Conservation (phyloP, 108 stramenopile genomes). For the Pinguiococcus pyrenoidosus region DNA sequence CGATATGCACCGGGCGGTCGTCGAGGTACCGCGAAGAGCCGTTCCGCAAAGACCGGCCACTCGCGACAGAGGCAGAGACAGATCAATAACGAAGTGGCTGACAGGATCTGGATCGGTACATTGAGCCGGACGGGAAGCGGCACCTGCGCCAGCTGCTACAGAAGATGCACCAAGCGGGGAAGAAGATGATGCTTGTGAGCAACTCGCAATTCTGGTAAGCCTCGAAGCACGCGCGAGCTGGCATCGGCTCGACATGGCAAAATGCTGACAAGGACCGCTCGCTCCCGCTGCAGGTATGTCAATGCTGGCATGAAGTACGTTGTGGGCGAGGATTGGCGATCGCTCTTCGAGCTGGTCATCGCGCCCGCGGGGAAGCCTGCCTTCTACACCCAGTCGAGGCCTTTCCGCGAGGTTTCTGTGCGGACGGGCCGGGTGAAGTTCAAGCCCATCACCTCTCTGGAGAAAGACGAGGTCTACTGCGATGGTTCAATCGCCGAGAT, state of each 20-base stretch:
- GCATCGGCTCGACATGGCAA: background rate
- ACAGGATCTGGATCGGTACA: constrained; percentile 63
- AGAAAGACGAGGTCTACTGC: constrained; percentile 26
- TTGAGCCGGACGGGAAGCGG: constrained; percentile 53
- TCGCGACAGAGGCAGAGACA: no score
- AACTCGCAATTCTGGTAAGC: constrained; percentile 85
- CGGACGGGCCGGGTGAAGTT: constrained; percentile 31
- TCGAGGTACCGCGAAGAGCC: constrained; percentile 17
- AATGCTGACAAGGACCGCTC: no score
- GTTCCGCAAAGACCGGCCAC: background rate
- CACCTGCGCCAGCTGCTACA: constrained; percentile 56
- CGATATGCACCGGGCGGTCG: constrained; percentile 75
- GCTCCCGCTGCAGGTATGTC: constrained; percentile 31
- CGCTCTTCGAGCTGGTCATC: constrained; percentile 63
- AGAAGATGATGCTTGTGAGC: constrained; percentile 22
- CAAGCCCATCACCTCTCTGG: constrained; percentile 19
- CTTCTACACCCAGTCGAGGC: constrained; percentile 73
- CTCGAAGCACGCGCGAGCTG: no score
- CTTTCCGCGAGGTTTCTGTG: constrained; percentile 58
- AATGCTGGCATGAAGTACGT: constrained; percentile 84
- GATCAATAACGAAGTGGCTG: no score
- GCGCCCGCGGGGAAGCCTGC: constrained; percentile 71
- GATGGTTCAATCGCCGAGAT: constrained; percentile 29
- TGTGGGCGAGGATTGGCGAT: constrained; percentile 69
- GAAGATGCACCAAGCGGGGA: constrained; percentile 35